Evolutionary conservation across 768 basidiomycete genomes (phyloP).

Genomic region (Tulasnella sp.): DNA sequence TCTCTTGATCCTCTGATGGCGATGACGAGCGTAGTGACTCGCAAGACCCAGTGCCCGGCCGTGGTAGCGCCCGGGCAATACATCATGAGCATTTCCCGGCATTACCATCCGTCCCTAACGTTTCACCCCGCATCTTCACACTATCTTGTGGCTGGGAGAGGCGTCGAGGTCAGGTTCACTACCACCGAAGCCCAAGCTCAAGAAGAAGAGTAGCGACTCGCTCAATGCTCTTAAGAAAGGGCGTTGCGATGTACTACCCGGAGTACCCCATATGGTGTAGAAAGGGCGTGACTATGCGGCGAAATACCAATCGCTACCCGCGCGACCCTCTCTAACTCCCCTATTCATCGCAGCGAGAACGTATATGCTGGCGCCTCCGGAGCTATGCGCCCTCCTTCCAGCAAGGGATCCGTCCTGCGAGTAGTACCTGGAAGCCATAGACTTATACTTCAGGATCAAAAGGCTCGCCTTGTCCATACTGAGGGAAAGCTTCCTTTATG

Average conservation of each 20-base stretch:
- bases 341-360: not conserved
- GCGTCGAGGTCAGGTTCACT: not conserved
- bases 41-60: not conserved
- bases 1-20: not conserved
- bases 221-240: not conserved
- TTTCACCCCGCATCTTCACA: not conserved
- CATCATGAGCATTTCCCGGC: not conserved
- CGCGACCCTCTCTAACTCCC: not conserved
- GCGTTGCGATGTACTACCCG: slow-evolving; percentile 1
- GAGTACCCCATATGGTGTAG: not conserved
- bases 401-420: not conserved
- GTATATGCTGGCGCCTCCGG: not conserved
- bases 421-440: not conserved
- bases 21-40: not conserved
- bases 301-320: not conserved
- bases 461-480: not conserved
- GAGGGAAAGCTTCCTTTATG: not conserved
- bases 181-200: not conserved
- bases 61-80: not conserved
- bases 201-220: not conserved
- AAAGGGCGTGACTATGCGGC: not conserved
- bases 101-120: slow-evolving; percentile 4
- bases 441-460: not conserved
- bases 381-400: not conserved
- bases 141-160: slow-evolving; percentile 1